Percentiles rank a stretch among this genome's conserved stretches.
Conservation (phyloP, 2,329 filamentous ascomycete genomes). For the Tympanopsis confertula region DNA sequence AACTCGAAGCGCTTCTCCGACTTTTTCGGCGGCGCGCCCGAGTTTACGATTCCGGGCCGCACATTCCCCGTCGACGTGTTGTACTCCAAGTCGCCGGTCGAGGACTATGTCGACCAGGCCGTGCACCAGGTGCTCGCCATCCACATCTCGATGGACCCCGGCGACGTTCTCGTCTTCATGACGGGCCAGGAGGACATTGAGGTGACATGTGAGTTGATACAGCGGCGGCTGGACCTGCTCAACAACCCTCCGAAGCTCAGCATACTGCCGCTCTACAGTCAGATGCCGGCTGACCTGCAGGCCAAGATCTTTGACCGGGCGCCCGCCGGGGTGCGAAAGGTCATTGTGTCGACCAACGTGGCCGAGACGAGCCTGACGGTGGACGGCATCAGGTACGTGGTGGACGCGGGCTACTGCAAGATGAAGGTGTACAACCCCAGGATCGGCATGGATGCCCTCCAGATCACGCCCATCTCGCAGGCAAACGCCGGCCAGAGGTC, state of each 20-base stretch:
- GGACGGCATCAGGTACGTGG: slow-evolving; percentile 98
- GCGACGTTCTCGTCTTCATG: slow-evolving; percentile 98
- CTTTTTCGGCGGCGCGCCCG: slow-evolving; percentile 90
- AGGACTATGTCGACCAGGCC: slow-evolving; percentile 94
- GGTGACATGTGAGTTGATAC: slow-evolving; percentile 83
- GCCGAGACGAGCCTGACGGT: slow-evolving; percentile 96
- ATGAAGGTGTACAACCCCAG: slow-evolving; percentile 97
- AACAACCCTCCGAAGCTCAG: slow-evolving; percentile 92
- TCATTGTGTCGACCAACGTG: slow-evolving; percentile 97
- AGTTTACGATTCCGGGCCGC: slow-evolving; percentile 89
- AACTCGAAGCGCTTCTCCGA: slow-evolving; percentile 91
- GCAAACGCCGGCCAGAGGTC: slow-evolving; percentile 90
- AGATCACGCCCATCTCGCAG: slow-evolving; percentile 94
- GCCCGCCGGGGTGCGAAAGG: slow-evolving; percentile 81
- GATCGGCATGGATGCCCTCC: slow-evolving; percentile 98
- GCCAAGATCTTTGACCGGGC: slow-evolving; percentile 95
- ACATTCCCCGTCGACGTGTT: slow-evolving; percentile 97
- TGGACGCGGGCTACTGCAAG: slow-evolving; percentile 91
- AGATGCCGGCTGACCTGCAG: slow-evolving; percentile 96
- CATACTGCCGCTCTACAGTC: slow-evolving; percentile 95
- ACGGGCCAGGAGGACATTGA: slow-evolving; percentile 98
- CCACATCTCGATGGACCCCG: slow-evolving; percentile 83
- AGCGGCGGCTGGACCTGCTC: slow-evolving; percentile 73
- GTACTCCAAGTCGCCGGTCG: slow-evolving; percentile 86
- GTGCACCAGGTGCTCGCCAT: slow-evolving; percentile 94